phyloP scores from a whole-genome alignment of 352 stramenopile genomes.

The Thalassiosira allenii region DNA sequence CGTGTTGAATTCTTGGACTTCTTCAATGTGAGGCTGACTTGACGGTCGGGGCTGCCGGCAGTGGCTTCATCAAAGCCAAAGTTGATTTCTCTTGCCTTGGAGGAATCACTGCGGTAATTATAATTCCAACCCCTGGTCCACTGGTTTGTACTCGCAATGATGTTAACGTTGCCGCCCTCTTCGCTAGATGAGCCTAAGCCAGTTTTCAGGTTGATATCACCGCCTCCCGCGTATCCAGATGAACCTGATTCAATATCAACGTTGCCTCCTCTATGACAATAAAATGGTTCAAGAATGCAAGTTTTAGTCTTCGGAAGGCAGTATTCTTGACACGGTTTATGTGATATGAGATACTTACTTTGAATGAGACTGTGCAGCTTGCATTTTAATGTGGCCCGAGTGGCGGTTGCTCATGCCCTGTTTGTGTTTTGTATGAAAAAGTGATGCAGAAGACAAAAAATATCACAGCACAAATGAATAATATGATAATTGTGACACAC shows the following conservation, averaged over 20 bases:
- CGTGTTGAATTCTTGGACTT: constrained; percentile 42
- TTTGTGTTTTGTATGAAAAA: neutral
- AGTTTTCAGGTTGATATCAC: constrained; percentile 46
- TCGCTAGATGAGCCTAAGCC: constrained; percentile 15
- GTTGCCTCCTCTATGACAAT: constrained; percentile 23
- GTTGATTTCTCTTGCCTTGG: constrained; percentile 39
- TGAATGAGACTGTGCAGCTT: constrained; percentile 12
- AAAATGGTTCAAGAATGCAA: too few species aligned
- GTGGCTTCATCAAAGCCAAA: constrained; percentile 52
- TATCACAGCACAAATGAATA: too few species aligned
- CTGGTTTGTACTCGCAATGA: constrained; percentile 33
- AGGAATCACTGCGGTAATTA: neutral
- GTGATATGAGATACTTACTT: too few species aligned
- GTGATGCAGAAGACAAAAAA: too few species aligned
- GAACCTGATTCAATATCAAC: constrained; percentile 35
- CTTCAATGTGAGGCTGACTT: constrained; percentile 39
- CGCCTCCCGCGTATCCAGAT: constrained; percentile 4
- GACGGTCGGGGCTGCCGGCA: constrained; percentile 12
- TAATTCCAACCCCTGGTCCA: constrained; percentile 2
- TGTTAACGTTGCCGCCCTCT: constrained; percentile 51
- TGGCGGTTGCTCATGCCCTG: constrained; percentile 4
- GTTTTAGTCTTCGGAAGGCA: too few species aligned
- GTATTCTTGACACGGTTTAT: too few species aligned
- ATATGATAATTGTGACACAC: constrained; percentile 18
- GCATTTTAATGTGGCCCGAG: constrained; percentile 8